A percentile compares a stretch with the other conserved stretches of the same genome.
Evolutionary conservation across 1,284 basidiomycete species (phyloP).

Genomic region (Vanrija sp.): DNA sequence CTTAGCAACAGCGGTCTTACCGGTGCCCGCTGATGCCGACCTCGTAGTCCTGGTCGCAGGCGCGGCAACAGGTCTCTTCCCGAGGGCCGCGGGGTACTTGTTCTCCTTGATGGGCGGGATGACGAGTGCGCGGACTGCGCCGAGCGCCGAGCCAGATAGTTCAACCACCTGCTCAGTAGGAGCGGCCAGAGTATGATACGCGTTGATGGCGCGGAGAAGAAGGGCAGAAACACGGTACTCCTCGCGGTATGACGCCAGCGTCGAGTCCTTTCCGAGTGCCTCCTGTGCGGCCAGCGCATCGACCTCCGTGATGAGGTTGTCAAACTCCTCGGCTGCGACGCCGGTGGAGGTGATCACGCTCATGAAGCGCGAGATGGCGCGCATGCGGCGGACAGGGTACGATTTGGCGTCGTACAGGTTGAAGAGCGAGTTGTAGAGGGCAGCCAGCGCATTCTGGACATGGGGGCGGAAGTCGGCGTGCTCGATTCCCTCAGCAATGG

Average conservation of each 20-base stretch:
- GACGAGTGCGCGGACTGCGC: slow-evolving; percentile 23
- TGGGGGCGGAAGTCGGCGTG: slow-evolving; percentile 24
- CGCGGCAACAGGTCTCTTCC: not conserved
- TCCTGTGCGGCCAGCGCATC: not conserved
- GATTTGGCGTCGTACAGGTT: slow-evolving; percentile 24
- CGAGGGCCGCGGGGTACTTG: not conserved
- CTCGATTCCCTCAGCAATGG: slow-evolving; percentile 20
- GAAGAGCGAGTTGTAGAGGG: slow-evolving; percentile 27
- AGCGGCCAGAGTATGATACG: slow-evolving; percentile 25
- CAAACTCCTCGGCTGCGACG: slow-evolving; percentile 20
- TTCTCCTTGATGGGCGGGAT: slow-evolving; percentile 14
- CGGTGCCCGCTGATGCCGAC: not conserved
- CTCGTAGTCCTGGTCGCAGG: not conserved
- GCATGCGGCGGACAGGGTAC: slow-evolving; percentile 31
- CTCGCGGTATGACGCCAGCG: slow-evolving; percentile 12
- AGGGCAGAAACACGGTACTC: slow-evolving; percentile 27
- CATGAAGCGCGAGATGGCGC: slow-evolving; percentile 16
- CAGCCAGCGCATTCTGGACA: slow-evolving; percentile 20
- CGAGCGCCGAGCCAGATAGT: slow-evolving; percentile 18
- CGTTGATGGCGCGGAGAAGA: slow-evolving; percentile 24
- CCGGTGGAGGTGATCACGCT: slow-evolving; percentile 21
- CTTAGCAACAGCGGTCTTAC: not conserved
- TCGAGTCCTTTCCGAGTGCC: slow-evolving; percentile 18
- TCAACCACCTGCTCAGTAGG: slow-evolving; percentile 17
- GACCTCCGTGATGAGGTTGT: not conserved